A percentile compares a stretch with the other conserved stretches of the same genome.
phyloP scores from a whole-genome alignment of 1,284 basidiomycete genomes.

The Malassezia brasiliensis region DNA sequence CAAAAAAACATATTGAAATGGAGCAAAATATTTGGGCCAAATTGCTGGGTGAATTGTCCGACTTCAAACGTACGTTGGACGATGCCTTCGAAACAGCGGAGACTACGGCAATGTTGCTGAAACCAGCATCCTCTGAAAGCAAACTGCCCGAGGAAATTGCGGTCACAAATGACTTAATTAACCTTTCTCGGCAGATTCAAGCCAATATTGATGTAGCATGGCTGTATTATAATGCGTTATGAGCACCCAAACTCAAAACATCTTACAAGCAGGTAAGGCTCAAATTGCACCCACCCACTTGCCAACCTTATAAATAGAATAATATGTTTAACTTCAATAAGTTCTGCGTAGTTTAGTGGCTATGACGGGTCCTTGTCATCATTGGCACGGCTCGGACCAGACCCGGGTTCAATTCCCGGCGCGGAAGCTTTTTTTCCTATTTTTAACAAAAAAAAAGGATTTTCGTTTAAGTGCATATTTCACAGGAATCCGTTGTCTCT shows the following conservation, averaged over 20 bases:
- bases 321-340: neutral
- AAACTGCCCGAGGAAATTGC: too few species aligned
- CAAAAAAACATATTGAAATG: neutral
- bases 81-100: neutral
- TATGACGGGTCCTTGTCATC: conserved; percentile 22
- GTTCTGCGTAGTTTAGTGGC: conserved; percentile 23
- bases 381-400: conserved; percentile 12
- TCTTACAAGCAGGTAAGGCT: too few species aligned
- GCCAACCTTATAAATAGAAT: too few species aligned
- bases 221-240: too few species aligned
- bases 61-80: neutral
- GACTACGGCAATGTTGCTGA: neutral
- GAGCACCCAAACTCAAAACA: too few species aligned
- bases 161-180: too few species aligned
- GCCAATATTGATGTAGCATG: too few species aligned
- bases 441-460: neutral
- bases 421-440: conserved; percentile 16
- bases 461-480: neutral
- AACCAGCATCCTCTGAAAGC: too few species aligned
- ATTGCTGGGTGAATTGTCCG: neutral
- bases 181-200: too few species aligned
- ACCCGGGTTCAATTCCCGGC: conserved; percentile 24
- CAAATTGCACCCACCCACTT: too few species aligned
- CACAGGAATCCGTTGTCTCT: conserved; percentile 78
- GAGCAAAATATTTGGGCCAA: neutral